Evolutionary conservation across 2,329 filamentous ascomycete species (phyloP), one percentile per base, ranked within the genome.

Genomic region (Myrmaecium sp.): DNA sequence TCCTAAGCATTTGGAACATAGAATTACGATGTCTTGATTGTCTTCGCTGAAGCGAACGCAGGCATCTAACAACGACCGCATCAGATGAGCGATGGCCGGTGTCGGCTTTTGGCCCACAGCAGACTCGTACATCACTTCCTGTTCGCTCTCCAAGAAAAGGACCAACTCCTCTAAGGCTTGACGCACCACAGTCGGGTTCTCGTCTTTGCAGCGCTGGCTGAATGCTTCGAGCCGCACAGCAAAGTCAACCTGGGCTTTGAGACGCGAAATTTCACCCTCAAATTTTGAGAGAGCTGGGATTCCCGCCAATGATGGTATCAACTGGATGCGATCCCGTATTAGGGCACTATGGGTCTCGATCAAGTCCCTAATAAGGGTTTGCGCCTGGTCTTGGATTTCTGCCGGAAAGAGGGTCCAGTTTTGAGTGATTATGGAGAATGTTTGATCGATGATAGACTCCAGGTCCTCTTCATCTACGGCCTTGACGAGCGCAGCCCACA

Each of bases 21-120:
- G 59, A 11, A 69, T 60, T 26, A 74, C 64, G 29, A 95, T 78
- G 8, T 71, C 68, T 5, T 60, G 49, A 21, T 78, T 66, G 8
- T 64, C 61, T 26, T 69, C 66, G 36, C 74, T 79, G 50, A 89
- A 89, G 35, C 76, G 82, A 29, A 83, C 70, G 26, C 75, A 77
- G 27, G 80, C 84, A 52, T 95, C 84, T 6, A 99, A 65, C 7
- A 98, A 60, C 8, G 79, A 72, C 27, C 86, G 70, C 26, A 77
- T 66, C 24, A 95, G 58, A 7, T 66, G 62, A 5, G 74, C 61
- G 15, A 94, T 64, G 11, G 82, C 69, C 11, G 67, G 62, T 38
- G 86, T 74, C 3, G 84, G 81, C 38, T 91, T 80, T 47, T 94
- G 83, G 37, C 78, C 81, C 26, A 83, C 62, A 16, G 79, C 73